Conservation (phyloP, 768 basidiomycete genomes). For the Suillus weaverae region DNA sequence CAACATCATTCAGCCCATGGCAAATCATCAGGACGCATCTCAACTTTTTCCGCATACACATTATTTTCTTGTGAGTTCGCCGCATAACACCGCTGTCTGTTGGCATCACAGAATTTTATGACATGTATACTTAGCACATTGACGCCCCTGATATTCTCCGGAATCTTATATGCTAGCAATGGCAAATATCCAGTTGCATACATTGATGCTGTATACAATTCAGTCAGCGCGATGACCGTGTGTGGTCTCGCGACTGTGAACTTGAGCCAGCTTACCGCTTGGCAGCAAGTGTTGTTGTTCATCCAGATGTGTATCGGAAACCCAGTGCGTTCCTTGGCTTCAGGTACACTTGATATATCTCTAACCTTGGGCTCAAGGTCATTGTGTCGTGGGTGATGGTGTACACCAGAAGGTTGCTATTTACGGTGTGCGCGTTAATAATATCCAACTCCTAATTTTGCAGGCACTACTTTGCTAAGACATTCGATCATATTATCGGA, state of each 20-base stretch:
- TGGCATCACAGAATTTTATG: neutral
- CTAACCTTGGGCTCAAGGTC: conserved; percentile 44
- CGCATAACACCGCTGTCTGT: neutral
- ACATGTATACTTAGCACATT: conserved; percentile 51
- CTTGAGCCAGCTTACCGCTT: conserved; percentile 63
- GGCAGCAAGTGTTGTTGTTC: conserved; percentile 72
- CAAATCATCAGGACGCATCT: conserved; percentile 43
- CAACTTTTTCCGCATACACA: conserved; percentile 67
- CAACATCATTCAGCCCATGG: conserved; percentile 16
- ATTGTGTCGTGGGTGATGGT: conserved; percentile 85
- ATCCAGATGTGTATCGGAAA: conserved; percentile 77
- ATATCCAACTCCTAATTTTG: conserved; percentile 2
- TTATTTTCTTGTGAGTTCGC: conserved; percentile 57
- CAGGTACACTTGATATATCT: neutral
- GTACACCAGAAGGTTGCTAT: conserved; percentile 63
- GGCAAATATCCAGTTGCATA: conserved; percentile 69
- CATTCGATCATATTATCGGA: conserved; percentile 60
- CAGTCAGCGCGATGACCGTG: conserved; percentile 75
- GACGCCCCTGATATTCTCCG: conserved; percentile 76
- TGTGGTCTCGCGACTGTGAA: conserved; percentile 76
- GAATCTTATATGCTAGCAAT: conserved; percentile 82
- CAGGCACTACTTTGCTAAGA: conserved; percentile 70
- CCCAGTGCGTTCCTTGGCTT: conserved; percentile 50
- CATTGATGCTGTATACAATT: conserved; percentile 77
- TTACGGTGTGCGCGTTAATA: neutral